phyloP scores from a whole-genome alignment of 2,329 filamentous ascomycete species.

The Simplicillium sp. region DNA sequence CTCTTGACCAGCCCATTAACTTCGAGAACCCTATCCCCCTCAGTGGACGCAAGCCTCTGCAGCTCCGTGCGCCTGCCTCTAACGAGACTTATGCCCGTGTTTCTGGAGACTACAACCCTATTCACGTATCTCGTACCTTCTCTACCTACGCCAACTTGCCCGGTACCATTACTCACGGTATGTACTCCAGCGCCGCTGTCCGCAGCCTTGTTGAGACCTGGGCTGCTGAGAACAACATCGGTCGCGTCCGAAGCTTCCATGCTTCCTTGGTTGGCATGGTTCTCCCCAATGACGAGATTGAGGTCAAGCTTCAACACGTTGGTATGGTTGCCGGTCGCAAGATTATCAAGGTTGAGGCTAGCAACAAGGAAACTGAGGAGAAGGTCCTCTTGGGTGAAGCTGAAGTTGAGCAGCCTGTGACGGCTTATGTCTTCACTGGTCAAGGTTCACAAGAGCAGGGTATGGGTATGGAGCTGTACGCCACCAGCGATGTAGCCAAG shows the following conservation, averaged over 20 bases:
- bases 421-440: constrained; percentile 94
- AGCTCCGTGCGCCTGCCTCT: constrained; percentile 82
- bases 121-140: constrained; percentile 96
- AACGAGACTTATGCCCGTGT: constrained; percentile 98
- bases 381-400: constrained; percentile 93
- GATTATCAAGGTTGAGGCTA: constrained; percentile 97
- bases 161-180: constrained; percentile 96
- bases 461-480: constrained; percentile 99
- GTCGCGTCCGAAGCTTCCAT: constrained; percentile 94
- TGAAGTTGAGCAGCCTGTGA: constrained; percentile 94
- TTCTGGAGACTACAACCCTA: constrained; percentile 97
- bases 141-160: constrained; percentile 91
- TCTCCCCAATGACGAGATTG: constrained; percentile 86
- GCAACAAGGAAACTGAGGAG: constrained; percentile 91
- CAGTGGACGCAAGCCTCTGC: constrained; percentile 81
- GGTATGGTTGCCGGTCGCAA: constrained; percentile 98
- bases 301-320: constrained; percentile 91
- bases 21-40: constrained; percentile 97
- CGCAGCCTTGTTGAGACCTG: constrained; percentile 95
- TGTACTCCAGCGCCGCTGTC: constrained; percentile 97
- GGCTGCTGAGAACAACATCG: constrained; percentile 98
- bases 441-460: constrained; percentile 98
- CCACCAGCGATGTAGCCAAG: constrained; percentile 84
- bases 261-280: constrained; percentile 98
- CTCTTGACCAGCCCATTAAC: constrained; percentile 90